Evolutionary conservation across 1,139 yeast genomes (phyloP), one percentile per base, ranked within the genome.

Genomic region (Sugiyamaella novakii): DNA sequence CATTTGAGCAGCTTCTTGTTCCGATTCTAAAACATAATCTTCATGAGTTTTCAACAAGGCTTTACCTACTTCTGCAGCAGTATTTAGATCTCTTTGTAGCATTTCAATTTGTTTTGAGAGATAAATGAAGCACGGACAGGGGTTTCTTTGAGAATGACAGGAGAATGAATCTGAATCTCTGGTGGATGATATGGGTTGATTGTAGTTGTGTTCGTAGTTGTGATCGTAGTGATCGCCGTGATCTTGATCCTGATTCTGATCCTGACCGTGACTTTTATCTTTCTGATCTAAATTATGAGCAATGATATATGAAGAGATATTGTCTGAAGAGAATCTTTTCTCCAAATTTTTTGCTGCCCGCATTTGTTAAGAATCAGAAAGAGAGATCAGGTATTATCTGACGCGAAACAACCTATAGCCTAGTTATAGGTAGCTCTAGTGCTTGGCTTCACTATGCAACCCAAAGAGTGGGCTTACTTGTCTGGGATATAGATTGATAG

Each of bases 21-120:
- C 53, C 11, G 52, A 44, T 7, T 54, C 47, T n/a, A 49, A 37
- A 19, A 51, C 50, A 29, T 48, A 49, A 19, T 45, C 53, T 39
- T 55, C 55, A 34, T 60, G 58, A 19, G 59, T 48, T 17, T 34
- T 42, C 27, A 62, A 47, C 21, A 62, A 52, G 3, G 61, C 63
- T 42, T 60, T 60, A 12, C 66, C 66, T 1, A 60, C 59, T 45
- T 60, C 62, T 5, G 64, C 66, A 11, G 65, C 62, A 1, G 55
- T 52, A 22, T 47, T 54, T 17, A 62, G 58, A 34, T 61, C 63
- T 15, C 37, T 46, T 42, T 59, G 58, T 6, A 62, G 54, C 19
- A 53, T 47, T 6, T 44, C 43, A 14, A 60, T 54, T 25, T 46
- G 45, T 38, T 49, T 38, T 24, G 42, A 34, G 10, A 54, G 57